Percentiles rank a stretch among this genome's conserved stretches.
Evolutionary conservation across 2,329 filamentous ascomycete genomes (phyloP).

Genomic region (Penicillium fuscoglaucum): DNA sequence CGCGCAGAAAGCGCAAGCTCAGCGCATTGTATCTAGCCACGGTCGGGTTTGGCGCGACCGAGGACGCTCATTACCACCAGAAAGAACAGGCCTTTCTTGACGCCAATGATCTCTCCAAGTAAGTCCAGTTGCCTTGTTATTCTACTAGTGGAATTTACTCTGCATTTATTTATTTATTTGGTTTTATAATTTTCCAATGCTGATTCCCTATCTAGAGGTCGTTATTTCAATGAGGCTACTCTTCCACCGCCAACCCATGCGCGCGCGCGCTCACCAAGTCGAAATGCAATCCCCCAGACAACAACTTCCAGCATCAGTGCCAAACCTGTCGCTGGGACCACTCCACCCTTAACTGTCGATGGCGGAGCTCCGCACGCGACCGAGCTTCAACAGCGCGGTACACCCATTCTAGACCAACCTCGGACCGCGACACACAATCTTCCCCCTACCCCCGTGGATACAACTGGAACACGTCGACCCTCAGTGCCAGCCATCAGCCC

Average conservation of each 20-base stretch:
- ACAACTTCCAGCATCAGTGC: constrained; percentile 37
- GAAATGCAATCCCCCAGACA: constrained; percentile 30
- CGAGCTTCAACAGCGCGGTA: constrained; percentile 8
- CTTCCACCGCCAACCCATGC: constrained; percentile 46
- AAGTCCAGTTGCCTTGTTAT: constrained; percentile 36
- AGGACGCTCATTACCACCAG: constrained; percentile 53
- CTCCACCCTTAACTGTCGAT: constrained; percentile 20
- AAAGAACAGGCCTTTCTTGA: constrained; percentile 57
- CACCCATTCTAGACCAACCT: constrained; percentile 2
- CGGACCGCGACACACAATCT: constrained; percentile 9
- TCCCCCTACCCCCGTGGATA: constrained; percentile 12
- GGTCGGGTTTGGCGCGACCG: constrained; percentile 54
- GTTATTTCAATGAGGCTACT: constrained; percentile 57
- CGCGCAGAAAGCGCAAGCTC: constrained; percentile 87
- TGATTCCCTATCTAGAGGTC: constrained; percentile 49
- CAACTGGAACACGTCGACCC: constrained; percentile 7
- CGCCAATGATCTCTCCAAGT: constrained; percentile 59
- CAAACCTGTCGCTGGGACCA: constrained; percentile 27
- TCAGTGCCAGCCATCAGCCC: constrained; percentile 13
- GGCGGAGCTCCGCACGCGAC: constrained; percentile 14
- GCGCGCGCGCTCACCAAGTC: constrained; percentile 25
- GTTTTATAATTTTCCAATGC: constrained; percentile 12
- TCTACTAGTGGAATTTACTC: neutral
- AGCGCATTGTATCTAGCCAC: constrained; percentile 84
- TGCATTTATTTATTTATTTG: neutral